Evolutionary conservation across 306 rosid genomes (phyloP), one percentile per base, ranked within the genome.

Genomic region (Glycine soja): DNA sequence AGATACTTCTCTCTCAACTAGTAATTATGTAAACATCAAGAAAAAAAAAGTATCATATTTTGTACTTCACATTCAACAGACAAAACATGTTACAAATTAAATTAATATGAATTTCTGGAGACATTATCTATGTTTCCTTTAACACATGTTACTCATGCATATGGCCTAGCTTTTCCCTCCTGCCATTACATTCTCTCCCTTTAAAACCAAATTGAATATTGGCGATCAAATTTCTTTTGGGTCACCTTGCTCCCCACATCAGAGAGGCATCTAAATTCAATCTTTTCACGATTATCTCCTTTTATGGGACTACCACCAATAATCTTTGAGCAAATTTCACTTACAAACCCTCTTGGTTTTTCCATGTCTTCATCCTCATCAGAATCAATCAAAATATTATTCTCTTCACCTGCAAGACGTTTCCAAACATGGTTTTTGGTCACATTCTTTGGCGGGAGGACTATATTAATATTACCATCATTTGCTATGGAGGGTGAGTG

Each of bases 281-380:
- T 77, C 32, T 81, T 75, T 59, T 32, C 80, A 40, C 63, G 61
- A 32, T 67, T 43, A 2, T 61, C 78, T 50, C 19, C 80, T 10
- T 18, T 45, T 2, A 24, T 10, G 36, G 50, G 15, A 13, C 46
- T 75, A 59, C 18, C 53, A 10, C 73, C 81, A 67, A 77, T 67
- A 16, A 91, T 82, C 89, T 89, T 91, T 10, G 92, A 88, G 85
- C 84, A 83, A 2, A 91, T 85, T 66, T 67, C 88, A 56, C 82
- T 80, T 0, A 85, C 76, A 64, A 90, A 81, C 12, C 90, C 88
- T 67, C 85, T 73, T 61, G 83, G 46, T 50, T 91, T 90, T 64
- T 76, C 80, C 40, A 69, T 59, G 0, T 83, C 70, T 10, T 72
- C 86, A 10, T 80, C 90, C 1, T 75, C 87, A n/a, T 70, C 81